phyloP scores from a whole-genome alignment of 2,329 filamentous ascomycete genomes.

The Neofusicoccum sp. region DNA sequence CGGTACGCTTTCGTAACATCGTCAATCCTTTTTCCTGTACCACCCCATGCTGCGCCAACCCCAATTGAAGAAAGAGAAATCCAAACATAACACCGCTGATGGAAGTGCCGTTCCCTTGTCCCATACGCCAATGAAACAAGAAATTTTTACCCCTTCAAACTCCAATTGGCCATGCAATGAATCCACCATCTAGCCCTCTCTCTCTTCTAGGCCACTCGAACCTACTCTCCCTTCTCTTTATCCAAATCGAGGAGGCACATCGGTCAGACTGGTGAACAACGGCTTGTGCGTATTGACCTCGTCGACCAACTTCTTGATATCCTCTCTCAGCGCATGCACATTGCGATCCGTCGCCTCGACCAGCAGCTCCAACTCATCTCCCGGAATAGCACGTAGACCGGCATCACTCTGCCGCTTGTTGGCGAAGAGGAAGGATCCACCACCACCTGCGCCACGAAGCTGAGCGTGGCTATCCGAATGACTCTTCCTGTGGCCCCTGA shows the following conservation, averaged over 20 bases:
- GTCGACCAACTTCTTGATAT: slow-evolving; percentile 3
- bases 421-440: too few relatives aligned
- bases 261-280: not conserved
- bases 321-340: slow-evolving; percentile 1
- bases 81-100: not conserved
- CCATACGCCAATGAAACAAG: not conserved
- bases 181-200: not conserved
- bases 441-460: too few relatives aligned
- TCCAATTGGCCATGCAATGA: not conserved
- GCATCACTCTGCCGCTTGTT: not conserved
- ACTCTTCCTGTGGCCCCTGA: not conserved
- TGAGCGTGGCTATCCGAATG: not conserved
- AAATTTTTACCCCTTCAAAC: not conserved
- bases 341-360: slow-evolving; percentile 4
- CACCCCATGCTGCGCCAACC: too few relatives aligned
- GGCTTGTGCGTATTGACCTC: slow-evolving; percentile 10
- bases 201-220: not conserved
- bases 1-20: not conserved
- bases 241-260: not conserved
- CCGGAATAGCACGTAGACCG: not conserved
- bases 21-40: not conserved
- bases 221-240: not conserved
- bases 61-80: too few relatives aligned
- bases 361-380: slow-evolving; percentile 1
- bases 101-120: too few relatives aligned